A percentile compares a stretch with the other conserved stretches of the same genome.
Evolutionary conservation across 2,329 filamentous ascomycete genomes (phyloP).

Genomic region (Aurifilum marmelostoma): DNA sequence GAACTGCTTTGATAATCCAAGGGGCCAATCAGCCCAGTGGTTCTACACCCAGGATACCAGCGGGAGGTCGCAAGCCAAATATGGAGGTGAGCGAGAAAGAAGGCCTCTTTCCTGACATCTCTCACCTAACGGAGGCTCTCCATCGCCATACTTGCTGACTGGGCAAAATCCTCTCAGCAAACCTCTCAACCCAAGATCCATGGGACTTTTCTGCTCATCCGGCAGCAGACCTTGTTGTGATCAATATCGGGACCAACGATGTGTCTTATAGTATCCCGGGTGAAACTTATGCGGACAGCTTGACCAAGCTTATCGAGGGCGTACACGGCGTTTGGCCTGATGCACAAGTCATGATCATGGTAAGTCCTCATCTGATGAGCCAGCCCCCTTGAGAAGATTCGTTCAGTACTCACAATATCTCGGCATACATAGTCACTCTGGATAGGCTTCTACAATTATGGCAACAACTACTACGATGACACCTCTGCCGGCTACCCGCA

Average conservation of each 20-base stretch:
- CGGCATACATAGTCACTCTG: slow-evolving; percentile 49
- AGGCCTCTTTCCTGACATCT: neutral
- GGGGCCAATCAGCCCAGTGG: slow-evolving; percentile 59
- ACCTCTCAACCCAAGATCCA: slow-evolving; percentile 44
- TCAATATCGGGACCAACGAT: slow-evolving; percentile 53
- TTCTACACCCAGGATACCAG: slow-evolving; percentile 59
- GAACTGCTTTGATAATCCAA: slow-evolving; percentile 56
- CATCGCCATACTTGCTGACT: neutral
- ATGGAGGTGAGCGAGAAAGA: slow-evolving; percentile 42
- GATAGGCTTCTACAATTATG: slow-evolving; percentile 55
- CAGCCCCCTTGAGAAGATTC: slow-evolving; percentile 25
- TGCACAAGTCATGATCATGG: slow-evolving; percentile 50
- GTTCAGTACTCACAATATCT: neutral
- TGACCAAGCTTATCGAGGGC: slow-evolving; percentile 50
- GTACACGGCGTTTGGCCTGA: slow-evolving; percentile 51
- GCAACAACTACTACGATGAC: slow-evolving; percentile 53
- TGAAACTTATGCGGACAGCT: slow-evolving; percentile 44
- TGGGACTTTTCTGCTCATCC: slow-evolving; percentile 50
- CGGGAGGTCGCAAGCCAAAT: slow-evolving; percentile 48
- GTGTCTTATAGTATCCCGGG: slow-evolving; percentile 43
- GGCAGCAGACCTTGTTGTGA: slow-evolving; percentile 49
- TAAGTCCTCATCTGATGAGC: slow-evolving; percentile 30
- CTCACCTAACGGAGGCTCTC: neutral
- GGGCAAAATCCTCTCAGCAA: neutral
- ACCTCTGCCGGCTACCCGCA: slow-evolving; percentile 47